A percentile compares a stretch with the other conserved stretches of the same genome.
These are phyloP conservation scores for Phytophthora citrophthora DNA, from an alignment of 352 stramenopile genomes.

Conservation along the genomic window DNA sequence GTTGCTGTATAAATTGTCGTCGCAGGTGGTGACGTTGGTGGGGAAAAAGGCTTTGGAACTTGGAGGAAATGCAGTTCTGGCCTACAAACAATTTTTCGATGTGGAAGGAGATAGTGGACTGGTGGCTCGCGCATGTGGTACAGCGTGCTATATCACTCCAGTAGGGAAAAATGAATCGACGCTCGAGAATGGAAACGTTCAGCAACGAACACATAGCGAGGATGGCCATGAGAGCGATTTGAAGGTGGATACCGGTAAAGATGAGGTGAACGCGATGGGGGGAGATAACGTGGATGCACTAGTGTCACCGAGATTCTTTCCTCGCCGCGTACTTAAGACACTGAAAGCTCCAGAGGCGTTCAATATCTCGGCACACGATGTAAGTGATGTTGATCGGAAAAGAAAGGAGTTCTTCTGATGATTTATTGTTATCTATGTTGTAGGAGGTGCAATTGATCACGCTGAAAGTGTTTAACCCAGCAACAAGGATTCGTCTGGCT, in stretches of 20 bases:
- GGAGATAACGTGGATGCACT: conserved; percentile 45
- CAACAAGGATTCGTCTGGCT: conserved; percentile 75
- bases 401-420: not conserved
- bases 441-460: conserved; percentile 96
- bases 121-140: conserved; percentile 97
- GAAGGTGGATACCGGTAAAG: conserved; percentile 36
- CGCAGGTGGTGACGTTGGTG: conserved; percentile 85
- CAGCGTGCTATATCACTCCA: conserved; percentile 79
- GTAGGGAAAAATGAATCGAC: conserved; percentile 62
- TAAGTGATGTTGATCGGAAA: conserved; percentile 23
- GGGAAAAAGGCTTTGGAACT: conserved; percentile 97
- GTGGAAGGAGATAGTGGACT: conserved; percentile 98
- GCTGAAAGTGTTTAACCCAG: conserved; percentile 91
- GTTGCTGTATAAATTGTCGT: conserved; percentile 95
- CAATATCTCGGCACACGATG: conserved; percentile 79
- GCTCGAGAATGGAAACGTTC: conserved; percentile 16
- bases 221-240: conserved; percentile 43
- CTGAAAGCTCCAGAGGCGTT: conserved; percentile 66
- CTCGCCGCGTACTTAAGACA: conserved; percentile 57
- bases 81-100: conserved; percentile 99
- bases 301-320: conserved; percentile 57
- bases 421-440: not conserved
- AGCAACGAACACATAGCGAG: conserved; percentile 43
- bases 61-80: conserved; percentile 98
- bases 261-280: conserved; percentile 29